Evolutionary conservation across 805 yeast species (phyloP).

Genomic region (Myxozyma udenii): DNA sequence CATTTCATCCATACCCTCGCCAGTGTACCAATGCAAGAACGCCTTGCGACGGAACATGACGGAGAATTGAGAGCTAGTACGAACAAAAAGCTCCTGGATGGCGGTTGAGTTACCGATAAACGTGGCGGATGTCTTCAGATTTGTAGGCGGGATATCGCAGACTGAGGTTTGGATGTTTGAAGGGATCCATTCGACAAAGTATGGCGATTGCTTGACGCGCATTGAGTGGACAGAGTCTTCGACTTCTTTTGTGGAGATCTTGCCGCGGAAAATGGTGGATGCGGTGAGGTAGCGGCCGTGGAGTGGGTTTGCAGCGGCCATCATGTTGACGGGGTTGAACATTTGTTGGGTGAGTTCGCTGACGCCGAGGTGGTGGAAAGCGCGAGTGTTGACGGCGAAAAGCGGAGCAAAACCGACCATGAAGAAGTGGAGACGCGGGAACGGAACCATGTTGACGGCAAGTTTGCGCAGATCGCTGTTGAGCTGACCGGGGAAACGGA

Average conservation of each 20-base stretch:
- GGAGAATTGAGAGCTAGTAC: constrained; percentile 84
- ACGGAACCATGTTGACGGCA: constrained; percentile 92
- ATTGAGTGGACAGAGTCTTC: constrained; percentile 89
- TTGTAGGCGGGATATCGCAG: constrained; percentile 86
- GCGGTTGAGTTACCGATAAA: constrained; percentile 92
- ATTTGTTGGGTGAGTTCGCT: constrained; percentile 92
- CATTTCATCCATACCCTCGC: constrained; percentile 94
- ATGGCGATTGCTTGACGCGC: constrained; percentile 74
- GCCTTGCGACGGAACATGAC: constrained; percentile 94
- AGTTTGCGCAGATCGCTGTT: constrained; percentile 88
- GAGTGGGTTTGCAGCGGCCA: constrained; percentile 92
- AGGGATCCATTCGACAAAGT: constrained; percentile 95
- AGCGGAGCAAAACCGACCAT: constrained; percentile 95
- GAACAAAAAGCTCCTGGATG: constrained; percentile 83
- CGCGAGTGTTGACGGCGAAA: constrained; percentile 66
- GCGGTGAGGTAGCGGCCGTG: constrained; percentile 89
- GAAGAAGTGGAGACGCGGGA: constrained; percentile 92
- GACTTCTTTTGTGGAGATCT: constrained; percentile 86
- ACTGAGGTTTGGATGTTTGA: constrained; percentile 92
- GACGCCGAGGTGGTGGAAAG: constrained; percentile 79
- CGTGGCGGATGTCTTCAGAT: constrained; percentile 83
- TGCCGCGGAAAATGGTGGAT: constrained; percentile 92
- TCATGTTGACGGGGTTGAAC: constrained; percentile 89
- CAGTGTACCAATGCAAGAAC: constrained; percentile 93
- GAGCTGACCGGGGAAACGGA: constrained; percentile 93